Percentiles rank a stretch among this genome's conserved stretches.
Evolutionary conservation across 176 grass and related monocot genomes (phyloP).

Genomic region (Musa troglodytarum): DNA sequence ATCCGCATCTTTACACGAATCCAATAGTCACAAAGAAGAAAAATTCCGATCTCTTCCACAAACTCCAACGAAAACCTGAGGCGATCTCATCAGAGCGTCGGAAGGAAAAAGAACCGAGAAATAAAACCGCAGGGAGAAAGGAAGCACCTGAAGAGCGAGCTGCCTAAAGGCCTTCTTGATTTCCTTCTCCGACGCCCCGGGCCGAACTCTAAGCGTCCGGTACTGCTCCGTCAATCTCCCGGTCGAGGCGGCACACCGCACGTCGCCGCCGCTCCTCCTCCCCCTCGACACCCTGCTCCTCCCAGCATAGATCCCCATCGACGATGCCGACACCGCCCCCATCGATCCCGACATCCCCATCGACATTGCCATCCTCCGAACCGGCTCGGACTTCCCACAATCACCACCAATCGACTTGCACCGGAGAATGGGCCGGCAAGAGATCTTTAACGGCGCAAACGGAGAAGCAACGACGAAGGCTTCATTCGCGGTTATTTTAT

Average conservation of each 20-base stretch:
- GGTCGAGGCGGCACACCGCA: conserved; percentile 17
- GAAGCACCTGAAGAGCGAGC: conserved; percentile 31
- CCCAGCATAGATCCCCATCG: not conserved
- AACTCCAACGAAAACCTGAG: too few species aligned
- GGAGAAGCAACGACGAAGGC: too few species aligned
- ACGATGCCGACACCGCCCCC: not conserved
- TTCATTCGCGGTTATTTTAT: too few species aligned
- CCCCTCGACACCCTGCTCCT: not conserved
- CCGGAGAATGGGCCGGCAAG: not conserved
- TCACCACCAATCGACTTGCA: not conserved
- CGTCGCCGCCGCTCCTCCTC: not conserved
- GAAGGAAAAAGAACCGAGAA: not conserved
- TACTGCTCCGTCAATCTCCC: conserved; percentile 16
- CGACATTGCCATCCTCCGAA: conserved; percentile 13
- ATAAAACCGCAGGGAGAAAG: not conserved
- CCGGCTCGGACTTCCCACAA: not conserved
- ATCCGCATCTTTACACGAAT: too few species aligned
- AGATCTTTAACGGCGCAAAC: not conserved
- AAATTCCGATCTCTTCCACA: too few species aligned
- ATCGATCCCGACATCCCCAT: conserved; percentile 19
- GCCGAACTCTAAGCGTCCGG: conserved; percentile 26
- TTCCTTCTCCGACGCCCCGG: conserved; percentile 30
- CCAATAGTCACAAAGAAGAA: too few species aligned
- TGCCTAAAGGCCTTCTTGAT: conserved; percentile 36
- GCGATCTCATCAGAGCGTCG: not conserved